Evolutionary conservation across 2,329 filamentous ascomycete genomes (phyloP).

Genomic region (Sporothrix brunneoviolacea): DNA sequence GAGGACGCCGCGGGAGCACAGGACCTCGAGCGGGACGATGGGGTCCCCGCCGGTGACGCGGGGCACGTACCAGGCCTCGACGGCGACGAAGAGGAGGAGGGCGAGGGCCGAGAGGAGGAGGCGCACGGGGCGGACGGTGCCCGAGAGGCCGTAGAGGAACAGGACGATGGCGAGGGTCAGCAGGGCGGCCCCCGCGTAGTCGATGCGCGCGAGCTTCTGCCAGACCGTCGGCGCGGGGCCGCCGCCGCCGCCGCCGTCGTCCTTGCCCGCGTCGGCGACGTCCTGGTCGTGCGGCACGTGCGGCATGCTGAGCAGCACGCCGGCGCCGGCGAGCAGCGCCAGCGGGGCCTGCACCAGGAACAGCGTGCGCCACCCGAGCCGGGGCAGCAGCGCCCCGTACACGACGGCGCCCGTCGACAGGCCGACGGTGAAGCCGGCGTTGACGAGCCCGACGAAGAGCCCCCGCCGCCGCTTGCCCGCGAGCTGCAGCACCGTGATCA

Average conservation of each 20-base stretch:
- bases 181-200: slow-evolving; percentile 63
- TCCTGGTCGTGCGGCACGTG: slow-evolving; percentile 18
- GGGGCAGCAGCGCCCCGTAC: slow-evolving; percentile 26
- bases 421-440: slow-evolving; percentile 45
- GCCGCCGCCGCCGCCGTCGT: slow-evolving; percentile 27
- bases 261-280: background rate
- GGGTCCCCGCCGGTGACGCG: slow-evolving; percentile 53
- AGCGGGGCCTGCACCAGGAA: slow-evolving; percentile 68
- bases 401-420: slow-evolving; percentile 27
- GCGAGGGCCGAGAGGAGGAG: slow-evolving; percentile 51
- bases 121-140: slow-evolving; percentile 51
- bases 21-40: slow-evolving; percentile 65
- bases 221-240: slow-evolving; percentile 30
- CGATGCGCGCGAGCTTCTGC: slow-evolving; percentile 58
- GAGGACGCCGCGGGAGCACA: slow-evolving; percentile 63
- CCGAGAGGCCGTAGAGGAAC: slow-evolving; percentile 63
- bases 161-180: slow-evolving; percentile 57
- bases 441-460: slow-evolving; percentile 66
- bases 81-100: slow-evolving; percentile 49
- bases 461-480: slow-evolving; percentile 61
- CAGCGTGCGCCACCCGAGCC: slow-evolving; percentile 65
- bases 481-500: slow-evolving; percentile 72
- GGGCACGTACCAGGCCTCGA: slow-evolving; percentile 44
- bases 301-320: slow-evolving; percentile 62
- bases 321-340: slow-evolving; percentile 52